Evolutionary conservation across 441 rosid genomes (phyloP), one percentile per base, ranked within the genome.

Genomic region (Adansonia rubrostipa): DNA sequence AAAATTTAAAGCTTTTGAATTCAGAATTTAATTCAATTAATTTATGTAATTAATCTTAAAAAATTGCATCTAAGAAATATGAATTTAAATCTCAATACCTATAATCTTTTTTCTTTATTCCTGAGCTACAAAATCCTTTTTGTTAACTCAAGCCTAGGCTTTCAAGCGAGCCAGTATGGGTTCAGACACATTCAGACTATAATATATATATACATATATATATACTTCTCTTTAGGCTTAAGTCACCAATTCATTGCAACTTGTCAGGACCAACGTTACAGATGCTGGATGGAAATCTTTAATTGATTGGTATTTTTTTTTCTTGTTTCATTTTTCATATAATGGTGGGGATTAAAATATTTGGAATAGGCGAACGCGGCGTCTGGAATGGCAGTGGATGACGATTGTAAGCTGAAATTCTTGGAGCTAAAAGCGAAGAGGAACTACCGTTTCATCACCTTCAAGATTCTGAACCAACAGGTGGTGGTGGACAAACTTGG

Each of bases 311-410:
- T 20, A 6, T 28, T 28, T 14, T 53, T 3, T 20, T 3, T 22
- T 24, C 10, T 51, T 13, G 56, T 75, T 69, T 40, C 22, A 3
- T 4, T 48, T 28, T 40, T 51, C n/a, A 71, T n/a, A 22, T 40
- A 61, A 61, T 24, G 66, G 6, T 61, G 42, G 42, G 73, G 73
- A 9, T n/a, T 8, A 28, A 33, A 3, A 51, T 14, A 1, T 1
- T 2, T 71, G 62, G 62, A n/a, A 71, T 64, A 89, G 93, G 89
- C 94, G 70, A 90, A 90, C 57, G 84, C 92, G 71, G 90, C 86
- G 15, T 90, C 96, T 19, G 96, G 96, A 78, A 90, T 89, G 94
- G 91, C 89, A 58, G 94, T 92, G 74, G 81, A 86, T 5, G 94
- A 92, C 45, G 91, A 88, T 5, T 92, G 96, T 75, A 92, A 92